Percentiles rank a stretch among this genome's conserved stretches.
Conservation (phyloP, 495 filamentous ascomycete species). For the Annulohypoxylon moriforme region DNA sequence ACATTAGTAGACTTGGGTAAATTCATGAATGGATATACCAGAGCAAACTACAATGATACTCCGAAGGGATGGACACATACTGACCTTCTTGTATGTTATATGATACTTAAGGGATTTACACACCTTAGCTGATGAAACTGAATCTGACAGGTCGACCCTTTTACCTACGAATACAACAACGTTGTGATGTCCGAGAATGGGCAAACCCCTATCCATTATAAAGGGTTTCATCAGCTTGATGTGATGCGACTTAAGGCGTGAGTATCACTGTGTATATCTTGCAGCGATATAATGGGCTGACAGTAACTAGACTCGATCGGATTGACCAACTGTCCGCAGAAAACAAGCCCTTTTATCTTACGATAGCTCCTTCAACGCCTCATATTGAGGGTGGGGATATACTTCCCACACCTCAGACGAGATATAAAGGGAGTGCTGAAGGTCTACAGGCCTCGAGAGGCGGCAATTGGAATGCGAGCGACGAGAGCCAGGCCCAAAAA, state of each 20-base stretch:
- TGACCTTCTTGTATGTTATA: conserved; percentile 12
- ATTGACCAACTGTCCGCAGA: conserved; percentile 22
- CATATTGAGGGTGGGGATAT: not conserved
- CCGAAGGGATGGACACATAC: conserved; percentile 33
- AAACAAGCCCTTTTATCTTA: conserved; percentile 3
- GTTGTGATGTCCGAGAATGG: conserved; percentile 64
- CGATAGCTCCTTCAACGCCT: conserved; percentile 4
- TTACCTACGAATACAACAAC: conserved; percentile 68
- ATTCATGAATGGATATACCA: conserved; percentile 64
- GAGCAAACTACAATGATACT: conserved; percentile 58
- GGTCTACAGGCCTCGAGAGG: not conserved
- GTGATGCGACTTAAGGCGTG: conserved; percentile 64
- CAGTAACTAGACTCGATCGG: conserved; percentile 21
- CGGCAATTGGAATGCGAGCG: conserved; percentile 6
- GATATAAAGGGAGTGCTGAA: not conserved
- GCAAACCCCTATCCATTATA: conserved; percentile 56
- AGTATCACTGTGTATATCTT: not conserved
- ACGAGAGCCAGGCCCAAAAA: conserved; percentile 40
- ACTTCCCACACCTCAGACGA: not conserved
- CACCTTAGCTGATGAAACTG: not conserved
- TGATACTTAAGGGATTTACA: not conserved
- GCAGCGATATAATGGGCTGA: not conserved
- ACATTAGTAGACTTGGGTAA: conserved; percentile 58
- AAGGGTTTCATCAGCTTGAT: conserved; percentile 63
- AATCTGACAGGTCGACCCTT: conserved; percentile 64